phyloP scores from a whole-genome alignment of 257 asterid species.

The Scutellaria galericulata region DNA sequence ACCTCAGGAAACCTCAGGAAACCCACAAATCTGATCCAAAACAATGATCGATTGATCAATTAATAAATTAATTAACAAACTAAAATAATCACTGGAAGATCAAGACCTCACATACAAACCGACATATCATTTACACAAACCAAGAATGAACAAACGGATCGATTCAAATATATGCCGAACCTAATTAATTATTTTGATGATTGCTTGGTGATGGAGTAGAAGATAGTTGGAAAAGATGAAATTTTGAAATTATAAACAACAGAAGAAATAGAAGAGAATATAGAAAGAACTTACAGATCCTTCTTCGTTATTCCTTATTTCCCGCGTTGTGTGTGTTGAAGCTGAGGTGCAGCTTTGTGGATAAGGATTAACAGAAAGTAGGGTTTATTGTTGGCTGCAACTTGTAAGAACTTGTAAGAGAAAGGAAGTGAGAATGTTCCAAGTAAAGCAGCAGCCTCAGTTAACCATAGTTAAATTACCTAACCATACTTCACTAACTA shows the following conservation, averaged over 20 bases:
- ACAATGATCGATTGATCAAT: slow-evolving; percentile 11
- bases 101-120: background rate
- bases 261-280: background rate
- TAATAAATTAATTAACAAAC: background rate
- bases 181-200: slow-evolving; percentile 25
- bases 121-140: background rate
- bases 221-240: background rate
- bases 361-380: slow-evolving; percentile 12
- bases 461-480: too few relatives aligned
- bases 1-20: background rate
- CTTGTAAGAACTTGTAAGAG: too few relatives aligned
- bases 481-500: too few relatives aligned
- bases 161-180: background rate
- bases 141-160: background rate
- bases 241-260: background rate
- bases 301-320: background rate
- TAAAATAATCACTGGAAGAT: background rate
- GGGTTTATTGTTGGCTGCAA: too few relatives aligned
- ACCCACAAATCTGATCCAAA: slow-evolving; percentile 28
- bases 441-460: too few relatives aligned
- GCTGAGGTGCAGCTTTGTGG: background rate
- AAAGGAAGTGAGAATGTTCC: background rate
- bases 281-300: slow-evolving; percentile 19
- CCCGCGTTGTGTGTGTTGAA: background rate
- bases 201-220: too few relatives aligned